phyloP scores from a whole-genome alignment of 169 alveolate species.

The Plasmodium gonderi region DNA sequence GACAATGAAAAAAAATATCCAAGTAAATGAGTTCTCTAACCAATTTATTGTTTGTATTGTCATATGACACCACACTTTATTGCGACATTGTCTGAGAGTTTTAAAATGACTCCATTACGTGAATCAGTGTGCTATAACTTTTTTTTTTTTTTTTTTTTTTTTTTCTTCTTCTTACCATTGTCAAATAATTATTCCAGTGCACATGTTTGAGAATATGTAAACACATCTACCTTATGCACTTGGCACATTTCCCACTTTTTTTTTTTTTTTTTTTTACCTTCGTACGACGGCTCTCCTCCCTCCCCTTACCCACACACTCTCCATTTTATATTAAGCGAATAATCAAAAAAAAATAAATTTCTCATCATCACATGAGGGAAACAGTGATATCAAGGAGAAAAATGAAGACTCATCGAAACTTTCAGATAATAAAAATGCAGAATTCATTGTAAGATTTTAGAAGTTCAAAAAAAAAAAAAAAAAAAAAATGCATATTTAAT shows the following conservation, averaged over 20 bases:
- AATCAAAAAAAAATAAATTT: slow-evolving; percentile 65
- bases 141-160: not conserved
- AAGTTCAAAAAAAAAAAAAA: not conserved
- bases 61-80: not conserved
- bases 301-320: not conserved
- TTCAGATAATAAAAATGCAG: slow-evolving; percentile 13
- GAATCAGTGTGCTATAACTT: too few species aligned
- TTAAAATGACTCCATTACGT: too few species aligned
- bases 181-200: not conserved
- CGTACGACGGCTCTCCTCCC: too few species aligned
- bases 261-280: too few species aligned
- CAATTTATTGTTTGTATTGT: not conserved
- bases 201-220: not conserved
- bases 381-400: slow-evolving; percentile 32
- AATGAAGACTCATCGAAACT: slow-evolving; percentile 39
- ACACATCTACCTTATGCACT: not conserved
- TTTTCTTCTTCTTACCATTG: not conserved
- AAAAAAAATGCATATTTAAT: not conserved
- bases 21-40: slow-evolving; percentile 4
- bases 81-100: too few species aligned
- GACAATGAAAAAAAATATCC: slow-evolving; percentile 71
- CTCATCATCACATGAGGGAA: slow-evolving; percentile 45
- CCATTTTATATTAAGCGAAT: slow-evolving; percentile 5
- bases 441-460: slow-evolving; percentile 52
- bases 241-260: not conserved